Evolutionary conservation across 2,329 filamentous ascomycete genomes (phyloP).

Genomic region (Cryphonectria naterciae): DNA sequence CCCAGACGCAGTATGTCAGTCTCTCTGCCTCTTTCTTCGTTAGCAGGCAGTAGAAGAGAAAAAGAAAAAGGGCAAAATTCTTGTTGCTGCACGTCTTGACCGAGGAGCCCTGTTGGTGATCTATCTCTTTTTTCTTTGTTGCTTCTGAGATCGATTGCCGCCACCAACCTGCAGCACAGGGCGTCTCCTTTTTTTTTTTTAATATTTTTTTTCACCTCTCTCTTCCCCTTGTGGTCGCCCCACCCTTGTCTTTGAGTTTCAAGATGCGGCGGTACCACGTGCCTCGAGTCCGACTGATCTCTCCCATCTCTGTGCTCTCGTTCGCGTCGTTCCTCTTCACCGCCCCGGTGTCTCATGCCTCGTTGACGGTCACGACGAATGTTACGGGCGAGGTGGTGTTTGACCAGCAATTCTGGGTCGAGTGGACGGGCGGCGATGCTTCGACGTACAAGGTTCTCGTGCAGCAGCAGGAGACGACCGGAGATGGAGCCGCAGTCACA

Average conservation of each 20-base stretch:
- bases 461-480: conserved; percentile 3
- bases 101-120: neutral
- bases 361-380: conserved; percentile 2
- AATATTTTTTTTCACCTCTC: neutral
- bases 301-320: neutral
- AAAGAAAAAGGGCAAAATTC: neutral
- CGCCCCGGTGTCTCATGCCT: neutral
- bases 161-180: neutral
- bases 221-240: neutral
- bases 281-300: neutral
- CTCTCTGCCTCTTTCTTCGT: neutral
- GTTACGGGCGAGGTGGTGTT: conserved; percentile 8
- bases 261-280: conserved; percentile 2
- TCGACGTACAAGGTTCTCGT: conserved; percentile 4
- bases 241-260: neutral
- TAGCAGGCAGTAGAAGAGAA: neutral
- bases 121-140: neutral
- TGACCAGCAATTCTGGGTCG: conserved; percentile 2
- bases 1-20: neutral
- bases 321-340: neutral
- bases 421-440: conserved; percentile 9
- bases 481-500: conserved; percentile 6
- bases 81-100: neutral
- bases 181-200: neutral
- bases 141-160: neutral